Base-by-base conservation (phyloP, 805 yeast species). In the Wickerhamomyces canadensis region DNA sequence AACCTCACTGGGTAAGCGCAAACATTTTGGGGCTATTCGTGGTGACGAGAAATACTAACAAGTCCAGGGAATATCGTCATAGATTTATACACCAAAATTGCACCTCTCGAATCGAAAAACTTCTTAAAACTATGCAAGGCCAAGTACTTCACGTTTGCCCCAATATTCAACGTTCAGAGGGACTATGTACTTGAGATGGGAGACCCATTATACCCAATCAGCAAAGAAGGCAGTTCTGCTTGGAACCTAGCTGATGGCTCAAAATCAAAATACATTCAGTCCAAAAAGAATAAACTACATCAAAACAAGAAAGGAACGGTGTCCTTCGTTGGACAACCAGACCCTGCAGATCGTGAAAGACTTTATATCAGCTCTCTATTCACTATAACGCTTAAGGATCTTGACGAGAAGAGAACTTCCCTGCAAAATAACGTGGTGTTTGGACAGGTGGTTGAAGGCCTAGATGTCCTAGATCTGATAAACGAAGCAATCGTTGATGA, bases 391-490 rank as follows among this genome's bases (percentile, higher is more conserved):
- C 47, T 70, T 30, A 52, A 50, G 0, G 61, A 61, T 30, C 48
- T 61, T 9, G 44, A 39, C 9, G 52, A 45, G 11, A 28, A 22
- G 8, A 41, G 43, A 21, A 33, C 31, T 6, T 27, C 44, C 0
- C 24, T 42, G 9, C 33, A 42, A 4, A 41, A 49, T 17, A 40
- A 43, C 1, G 48, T 58, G 0, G 61, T 65, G 2, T 74, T 78
- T 63, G 85, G 80, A 0, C 54, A 58, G 22, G 70, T 78, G 0
- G 62, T 55, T 2, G 84, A 77, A 47, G 82, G 77, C 0, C 65
- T 70, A 26, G 62, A 62, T 0, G 54, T 68, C 0, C 51, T 79
- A 33, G 68, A 70, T n/a, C 51, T 48, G 23, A 61, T 79, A 29
- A 76, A 70, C 43, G 42, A 43, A 0, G 35, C 67, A 0, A 42